Evolutionary conservation across 352 stramenopile genomes (phyloP), one percentile per base, ranked within the genome.

Genomic region (Pythium monospermum): DNA sequence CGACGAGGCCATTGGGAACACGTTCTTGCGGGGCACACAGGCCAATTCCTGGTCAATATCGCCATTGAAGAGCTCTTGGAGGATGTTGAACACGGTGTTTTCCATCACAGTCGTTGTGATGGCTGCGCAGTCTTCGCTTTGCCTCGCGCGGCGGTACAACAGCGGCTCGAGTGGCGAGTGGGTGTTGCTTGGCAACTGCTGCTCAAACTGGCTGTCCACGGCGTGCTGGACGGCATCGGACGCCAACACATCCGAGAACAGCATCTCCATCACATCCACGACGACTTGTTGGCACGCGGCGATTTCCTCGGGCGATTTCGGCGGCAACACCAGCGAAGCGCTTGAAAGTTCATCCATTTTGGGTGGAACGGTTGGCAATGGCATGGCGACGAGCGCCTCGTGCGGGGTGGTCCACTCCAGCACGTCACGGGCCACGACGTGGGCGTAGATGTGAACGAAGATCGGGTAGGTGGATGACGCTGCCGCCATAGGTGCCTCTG

Each of bases 61-160:
- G 10, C 76, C 72, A 52, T 88, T 71, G 60, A 88, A 89, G 26
- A 93, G 76, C 47, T 93, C 83, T 52, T 93, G 83, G 19, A 93
- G 59, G 36, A 91, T 68, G 59, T 91, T 91, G 47, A 80, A 69
- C 35, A 91, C 73, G 1, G 83, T 87, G 59, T 93, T 93, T 40
- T 93, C 83, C 42, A 91, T 64, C 30, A 93, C 61, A 28, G 30
- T 69, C 0, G 65, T 25, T 10, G 85, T 51, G 53, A 91, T 89
- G 12, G 69, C 57, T 22, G 83, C 76, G 30, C 81, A 90, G 48
- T 90, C 77, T 18, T 83, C 67, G 40, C 73, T 72, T 41, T 73
- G 59, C 3, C 76, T 61, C 2, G 68, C 69, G 22, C 55, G 47
- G 0, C 55, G 59, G 33, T 64, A 69, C 2, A 59, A 21, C 1